phyloP scores from a whole-genome alignment of 176 grass and related monocot genomes.

The Rhynchospora tenuis region DNA sequence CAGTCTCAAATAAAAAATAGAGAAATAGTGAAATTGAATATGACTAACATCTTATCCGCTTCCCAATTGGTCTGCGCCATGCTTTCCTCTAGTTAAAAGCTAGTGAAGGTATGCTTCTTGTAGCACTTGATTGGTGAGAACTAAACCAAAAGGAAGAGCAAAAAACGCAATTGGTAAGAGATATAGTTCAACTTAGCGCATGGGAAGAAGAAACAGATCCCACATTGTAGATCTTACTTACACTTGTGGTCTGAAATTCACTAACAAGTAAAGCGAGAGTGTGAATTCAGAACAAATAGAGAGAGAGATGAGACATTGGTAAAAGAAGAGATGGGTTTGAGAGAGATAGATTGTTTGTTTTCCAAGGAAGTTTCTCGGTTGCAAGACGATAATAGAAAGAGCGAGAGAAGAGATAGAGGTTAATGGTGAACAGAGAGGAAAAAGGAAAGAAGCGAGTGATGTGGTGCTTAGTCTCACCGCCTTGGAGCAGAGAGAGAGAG shows the following conservation, averaged over 20 bases:
- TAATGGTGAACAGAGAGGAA: background rate
- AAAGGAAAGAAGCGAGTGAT: conserved; percentile 8
- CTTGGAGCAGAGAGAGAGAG: conserved; percentile 13
- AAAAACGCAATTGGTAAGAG: background rate
- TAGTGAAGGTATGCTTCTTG: background rate
- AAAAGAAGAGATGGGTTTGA: background rate
- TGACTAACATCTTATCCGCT: conserved; percentile 92
- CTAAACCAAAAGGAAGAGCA: background rate
- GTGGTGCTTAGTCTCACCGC: conserved; percentile 29
- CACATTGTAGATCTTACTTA: conserved; percentile 53
- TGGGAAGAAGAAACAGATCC: conserved; percentile 32
- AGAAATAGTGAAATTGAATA: background rate
- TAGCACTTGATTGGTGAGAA: background rate
- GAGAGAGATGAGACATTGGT: background rate
- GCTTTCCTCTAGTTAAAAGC: conserved; percentile 8
- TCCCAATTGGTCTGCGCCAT: conserved; percentile 99
- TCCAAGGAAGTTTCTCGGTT: background rate
- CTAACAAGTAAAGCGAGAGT: background rate
- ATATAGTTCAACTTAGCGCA: background rate
- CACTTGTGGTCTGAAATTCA: background rate
- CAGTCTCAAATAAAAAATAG: background rate
- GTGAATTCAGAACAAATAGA: background rate
- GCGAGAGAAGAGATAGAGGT: background rate
- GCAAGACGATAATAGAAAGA: background rate
- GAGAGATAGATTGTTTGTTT: background rate